Percentiles rank a stretch among this genome's conserved stretches.
Evolutionary conservation across 306 rosid genomes (phyloP).

Genomic region (Quercus bicolor): DNA sequence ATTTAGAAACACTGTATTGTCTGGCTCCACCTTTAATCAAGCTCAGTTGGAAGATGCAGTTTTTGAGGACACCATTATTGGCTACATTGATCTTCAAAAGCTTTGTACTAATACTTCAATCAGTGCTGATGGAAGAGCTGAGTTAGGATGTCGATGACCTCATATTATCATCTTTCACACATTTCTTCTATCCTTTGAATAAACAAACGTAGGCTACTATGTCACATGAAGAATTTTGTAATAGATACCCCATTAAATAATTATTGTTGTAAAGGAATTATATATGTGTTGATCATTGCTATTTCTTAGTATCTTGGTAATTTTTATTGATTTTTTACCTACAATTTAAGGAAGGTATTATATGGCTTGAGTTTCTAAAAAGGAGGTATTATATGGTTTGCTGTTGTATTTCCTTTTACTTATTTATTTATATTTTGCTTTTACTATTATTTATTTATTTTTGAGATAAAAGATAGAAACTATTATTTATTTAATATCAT

Average conservation of each 20-base stretch:
- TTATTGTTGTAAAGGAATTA: conserved; percentile 19
- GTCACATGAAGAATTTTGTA: conserved; percentile 14
- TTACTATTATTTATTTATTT: background rate
- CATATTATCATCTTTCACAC: background rate
- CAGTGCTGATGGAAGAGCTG: conserved; percentile 60
- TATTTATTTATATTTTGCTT: background rate
- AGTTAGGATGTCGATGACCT: conserved; percentile 72
- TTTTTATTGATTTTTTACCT: conserved; percentile 9
- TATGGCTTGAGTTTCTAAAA: background rate
- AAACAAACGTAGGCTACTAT: conserved; percentile 1
- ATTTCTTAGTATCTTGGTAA: background rate
- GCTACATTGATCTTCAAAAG: conserved; percentile 90
- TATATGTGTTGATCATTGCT: conserved; percentile 6
- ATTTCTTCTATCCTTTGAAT: conserved; percentile 6
- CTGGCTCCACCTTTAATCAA: conserved; percentile 81
- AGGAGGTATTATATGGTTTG: background rate
- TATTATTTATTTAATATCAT: background rate
- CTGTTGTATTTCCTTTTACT: background rate
- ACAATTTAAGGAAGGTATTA: conserved; percentile 17
- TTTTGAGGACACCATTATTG: conserved; percentile 93
- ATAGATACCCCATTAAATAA: conserved; percentile 20
- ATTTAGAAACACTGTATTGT: conserved; percentile 69
- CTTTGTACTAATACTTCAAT: conserved; percentile 65
- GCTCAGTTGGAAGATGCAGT: conserved; percentile 70
- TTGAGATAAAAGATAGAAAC: no score